These are phyloP conservation scores for Ceratocystis harringtonii DNA, from an alignment of 2,329 filamentous ascomycete species.

Conservation along the genomic window DNA sequence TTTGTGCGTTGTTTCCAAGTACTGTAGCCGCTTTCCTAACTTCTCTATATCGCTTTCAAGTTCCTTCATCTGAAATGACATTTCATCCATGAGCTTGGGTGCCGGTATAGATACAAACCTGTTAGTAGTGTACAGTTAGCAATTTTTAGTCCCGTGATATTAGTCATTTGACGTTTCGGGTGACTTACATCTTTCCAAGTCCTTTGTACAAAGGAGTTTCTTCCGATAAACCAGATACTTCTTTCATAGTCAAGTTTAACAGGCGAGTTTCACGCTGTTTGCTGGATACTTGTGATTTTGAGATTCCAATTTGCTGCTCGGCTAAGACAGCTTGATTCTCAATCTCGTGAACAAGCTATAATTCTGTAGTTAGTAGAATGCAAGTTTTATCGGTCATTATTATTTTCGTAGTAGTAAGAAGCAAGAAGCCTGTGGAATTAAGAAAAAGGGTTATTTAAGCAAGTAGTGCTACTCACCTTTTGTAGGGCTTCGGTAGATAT, in stretches of 20 bases:
- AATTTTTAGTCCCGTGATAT: background rate
- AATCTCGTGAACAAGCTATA: constrained; percentile 79
- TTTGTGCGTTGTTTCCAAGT: constrained; percentile 87
- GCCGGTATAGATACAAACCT: constrained; percentile 82
- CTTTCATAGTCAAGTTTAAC: constrained; percentile 70
- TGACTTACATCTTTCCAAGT: constrained; percentile 81
- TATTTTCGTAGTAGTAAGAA: background rate
- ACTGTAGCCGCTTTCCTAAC: constrained; percentile 77
- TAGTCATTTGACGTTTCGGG: background rate
- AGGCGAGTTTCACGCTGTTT: constrained; percentile 85
- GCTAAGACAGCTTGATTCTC: constrained; percentile 76
- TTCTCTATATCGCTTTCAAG: constrained; percentile 65
- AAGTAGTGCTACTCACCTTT: constrained; percentile 44
- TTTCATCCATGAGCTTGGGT: constrained; percentile 56
- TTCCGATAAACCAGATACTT: constrained; percentile 60
- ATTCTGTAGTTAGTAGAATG: constrained; percentile 14
- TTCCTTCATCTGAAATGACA: constrained; percentile 58
- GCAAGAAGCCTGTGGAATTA: background rate
- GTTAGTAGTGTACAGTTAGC: background rate
- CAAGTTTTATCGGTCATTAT: background rate
- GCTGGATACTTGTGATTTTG: constrained; percentile 65
- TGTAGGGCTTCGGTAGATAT: constrained; percentile 88
- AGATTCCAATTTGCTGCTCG: constrained; percentile 81
- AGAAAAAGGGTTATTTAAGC: background rate
- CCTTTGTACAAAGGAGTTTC: constrained; percentile 82